Evolutionary conservation across 2,329 filamentous ascomycete species (phyloP), one percentile per base, ranked within the genome.

Genomic region (Rhynchosporium secalis): DNA sequence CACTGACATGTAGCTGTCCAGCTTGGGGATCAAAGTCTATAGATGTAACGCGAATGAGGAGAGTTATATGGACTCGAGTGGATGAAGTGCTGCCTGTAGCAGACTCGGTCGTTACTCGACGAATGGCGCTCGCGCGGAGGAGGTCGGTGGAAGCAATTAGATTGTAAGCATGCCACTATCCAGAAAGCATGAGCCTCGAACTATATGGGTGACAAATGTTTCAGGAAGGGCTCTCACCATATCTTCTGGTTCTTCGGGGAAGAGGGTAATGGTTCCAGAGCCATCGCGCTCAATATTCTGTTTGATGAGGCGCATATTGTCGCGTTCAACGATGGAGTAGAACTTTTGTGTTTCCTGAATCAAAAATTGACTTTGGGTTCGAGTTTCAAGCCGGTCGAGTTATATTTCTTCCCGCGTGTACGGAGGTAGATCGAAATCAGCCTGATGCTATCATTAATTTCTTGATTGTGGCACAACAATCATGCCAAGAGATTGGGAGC

Each of bases 101-200:
- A 12, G 83, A 81, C 65, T 86, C 83, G 59, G 67, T 72, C n/a
- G 82, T 83, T 4, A 91, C 81, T 64, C 86, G 84, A 52, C 88
- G 87, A 56, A 90, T 78, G 40, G 88, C 87, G 61, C 82, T 84
- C 62, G 87, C 87, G 67, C 83, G 84, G 43, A 91, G 79, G 56
- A 84, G 78, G 70, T 91, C 88, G 65, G 77, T 78, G 4, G 85
- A 81, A 60, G 86, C 83, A 71, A 91, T 88, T 46, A 91, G 81
- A 75, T 91, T 91, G 79, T 87, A 90, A 66, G 86, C 84, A 72
- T 90, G 88, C 88, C 88, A 91, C 86, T 88, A 65, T 48, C 29
- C 46, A 20, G 52, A 31, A 9, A 65, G 47, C 49, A 51, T 62
- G 13, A n/a, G 29, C 29, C 46, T 10, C 47, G 3, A 20, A 20